These are phyloP conservation scores for Boletus rex-veris DNA, from an alignment of 768 basidiomycete genomes.

Conservation along the genomic window DNA sequence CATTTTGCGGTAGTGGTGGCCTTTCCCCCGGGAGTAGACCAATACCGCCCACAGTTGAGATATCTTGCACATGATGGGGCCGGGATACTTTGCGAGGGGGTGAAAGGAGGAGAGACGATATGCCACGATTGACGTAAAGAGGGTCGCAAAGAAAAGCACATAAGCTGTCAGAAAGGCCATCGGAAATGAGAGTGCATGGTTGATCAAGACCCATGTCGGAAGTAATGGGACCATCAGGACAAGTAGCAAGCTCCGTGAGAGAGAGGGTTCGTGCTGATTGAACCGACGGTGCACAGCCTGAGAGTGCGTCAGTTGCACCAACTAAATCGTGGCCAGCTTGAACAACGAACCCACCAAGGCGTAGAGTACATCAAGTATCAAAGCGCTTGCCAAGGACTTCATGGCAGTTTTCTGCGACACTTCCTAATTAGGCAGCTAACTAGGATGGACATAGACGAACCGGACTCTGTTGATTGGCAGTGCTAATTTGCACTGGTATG, in stretches of 20 bases:
- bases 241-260: constrained; percentile 14
- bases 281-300: constrained; percentile 16
- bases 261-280: constrained; percentile 16
- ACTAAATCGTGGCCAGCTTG: not conserved
- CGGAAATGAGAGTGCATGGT: constrained; percentile 2
- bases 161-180: constrained; percentile 12
- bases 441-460: no score
- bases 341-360: constrained; percentile 14
- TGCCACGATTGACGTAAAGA: constrained; percentile 27
- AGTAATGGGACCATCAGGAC: constrained; percentile 11
- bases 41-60: constrained; percentile 30
- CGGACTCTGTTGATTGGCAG: no score
- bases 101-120: constrained; percentile 41
- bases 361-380: constrained; percentile 15
- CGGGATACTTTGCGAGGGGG: constrained; percentile 37
- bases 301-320: not conserved
- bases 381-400: not conserved
- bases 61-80: constrained; percentile 30
- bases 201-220: constrained; percentile 9
- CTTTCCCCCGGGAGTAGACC: constrained; percentile 18
- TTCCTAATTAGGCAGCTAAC: not conserved
- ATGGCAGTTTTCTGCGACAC: no score
- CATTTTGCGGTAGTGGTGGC: constrained; percentile 12
- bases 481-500: not conserved
- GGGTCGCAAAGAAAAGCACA: constrained; percentile 14